Conservation (phyloP, 2,329 filamentous ascomycete species). For the Curvularia eragrostidis region DNA sequence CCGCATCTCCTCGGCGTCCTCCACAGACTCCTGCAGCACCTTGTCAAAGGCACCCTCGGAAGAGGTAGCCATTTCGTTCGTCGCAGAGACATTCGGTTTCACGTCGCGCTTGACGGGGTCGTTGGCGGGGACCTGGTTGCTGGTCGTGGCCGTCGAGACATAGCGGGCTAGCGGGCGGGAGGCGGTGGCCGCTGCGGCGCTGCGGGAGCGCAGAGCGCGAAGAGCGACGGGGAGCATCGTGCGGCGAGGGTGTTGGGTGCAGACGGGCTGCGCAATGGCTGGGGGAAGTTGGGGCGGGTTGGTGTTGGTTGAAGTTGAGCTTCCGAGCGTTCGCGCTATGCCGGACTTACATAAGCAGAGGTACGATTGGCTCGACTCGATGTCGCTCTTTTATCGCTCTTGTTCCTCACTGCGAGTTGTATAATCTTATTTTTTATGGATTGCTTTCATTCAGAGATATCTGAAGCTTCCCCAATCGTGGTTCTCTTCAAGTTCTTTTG, state of each 20-base stretch:
- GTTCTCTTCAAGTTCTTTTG: not conserved
- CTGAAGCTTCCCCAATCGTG: not conserved
- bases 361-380: constrained; percentile 7
- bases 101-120: constrained; percentile 62
- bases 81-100: constrained; percentile 63
- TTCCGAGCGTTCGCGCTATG: constrained; percentile 22
- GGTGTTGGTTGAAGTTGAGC: constrained; percentile 23
- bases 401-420: not conserved
- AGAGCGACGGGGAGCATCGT: constrained; percentile 39
- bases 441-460: not conserved
- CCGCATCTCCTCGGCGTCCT: constrained; percentile 62
- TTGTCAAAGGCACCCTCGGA: constrained; percentile 59
- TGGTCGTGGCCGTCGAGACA: constrained; percentile 30
- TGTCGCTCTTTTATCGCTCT: not conserved
- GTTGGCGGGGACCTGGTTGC: constrained; percentile 73
- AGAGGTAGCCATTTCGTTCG: constrained; percentile 64
- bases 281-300: constrained; percentile 3
- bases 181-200: constrained; percentile 26
- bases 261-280: constrained; percentile 30
- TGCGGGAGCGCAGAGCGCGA: constrained; percentile 40
- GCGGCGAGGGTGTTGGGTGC: constrained; percentile 17
- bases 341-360: constrained; percentile 16
- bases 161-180: constrained; percentile 35
- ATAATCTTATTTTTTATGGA: too few relatives aligned
- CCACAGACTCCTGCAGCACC: constrained; percentile 62